phyloP scores from a whole-genome alignment of 1,139 yeast genomes.

The Yamadazyma membranifaciens region DNA sequence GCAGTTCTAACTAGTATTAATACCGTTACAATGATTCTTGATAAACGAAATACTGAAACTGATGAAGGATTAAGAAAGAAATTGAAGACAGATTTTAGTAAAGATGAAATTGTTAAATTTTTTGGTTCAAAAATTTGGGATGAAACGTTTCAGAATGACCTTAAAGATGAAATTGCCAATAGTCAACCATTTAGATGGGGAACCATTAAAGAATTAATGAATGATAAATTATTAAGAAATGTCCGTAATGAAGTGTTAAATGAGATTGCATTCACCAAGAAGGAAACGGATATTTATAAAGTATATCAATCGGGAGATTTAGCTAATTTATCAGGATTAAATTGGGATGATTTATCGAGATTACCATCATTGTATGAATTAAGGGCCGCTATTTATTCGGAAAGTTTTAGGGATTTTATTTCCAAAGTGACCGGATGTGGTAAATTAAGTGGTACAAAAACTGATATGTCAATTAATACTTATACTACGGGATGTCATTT shows the following conservation, averaged over 20 bases:
- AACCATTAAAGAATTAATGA: constrained; percentile 66
- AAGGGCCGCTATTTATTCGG: constrained; percentile 83
- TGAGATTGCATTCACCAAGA: constrained; percentile 86
- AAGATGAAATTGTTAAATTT: constrained; percentile 42
- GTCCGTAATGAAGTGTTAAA: constrained; percentile 83
- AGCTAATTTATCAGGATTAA: constrained; percentile 86
- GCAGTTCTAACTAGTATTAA: not conserved
- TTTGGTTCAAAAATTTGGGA: constrained; percentile 60
- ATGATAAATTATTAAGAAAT: constrained; percentile 70
- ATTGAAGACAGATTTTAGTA: constrained; percentile 22
- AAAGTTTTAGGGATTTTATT: constrained; percentile 78
- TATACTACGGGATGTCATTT: constrained; percentile 93
- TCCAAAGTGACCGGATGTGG: constrained; percentile 87
- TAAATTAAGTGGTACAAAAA: constrained; percentile 80
- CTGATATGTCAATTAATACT: constrained; percentile 90
- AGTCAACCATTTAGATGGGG: constrained; percentile 92
- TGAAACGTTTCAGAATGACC: constrained; percentile 34
- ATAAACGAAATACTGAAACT: not conserved
- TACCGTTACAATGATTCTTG: not conserved
- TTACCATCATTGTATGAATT: constrained; percentile 73
- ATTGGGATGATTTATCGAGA: constrained; percentile 69
- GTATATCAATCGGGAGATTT: constrained; percentile 94
- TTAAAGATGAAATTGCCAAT: constrained; percentile 40
- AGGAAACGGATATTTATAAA: constrained; percentile 96
- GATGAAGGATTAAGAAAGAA: constrained; percentile 18